These are phyloP conservation scores for Xylaria sp. DNA, from an alignment of 2,329 filamentous ascomycete species.

Conservation along the genomic window DNA sequence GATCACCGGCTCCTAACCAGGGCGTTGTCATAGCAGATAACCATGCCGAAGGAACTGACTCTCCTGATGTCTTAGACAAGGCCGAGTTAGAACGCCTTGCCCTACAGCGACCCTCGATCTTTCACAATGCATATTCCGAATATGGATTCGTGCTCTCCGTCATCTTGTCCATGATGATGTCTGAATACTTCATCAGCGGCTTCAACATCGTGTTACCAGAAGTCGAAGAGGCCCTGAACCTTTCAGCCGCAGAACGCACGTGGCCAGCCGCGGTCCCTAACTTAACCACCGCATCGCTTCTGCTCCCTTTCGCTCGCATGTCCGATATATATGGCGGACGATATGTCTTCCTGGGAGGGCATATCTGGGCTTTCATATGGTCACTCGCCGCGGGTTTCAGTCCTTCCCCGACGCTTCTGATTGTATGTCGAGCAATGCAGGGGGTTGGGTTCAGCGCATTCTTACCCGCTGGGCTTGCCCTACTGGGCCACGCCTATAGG, in stretches of 20 bases:
- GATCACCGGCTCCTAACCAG: conserved; percentile 28
- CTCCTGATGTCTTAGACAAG: conserved; percentile 41
- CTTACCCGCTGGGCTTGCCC: conserved; percentile 73
- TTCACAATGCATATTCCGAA: conserved; percentile 63
- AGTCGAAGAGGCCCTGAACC: conserved; percentile 69
- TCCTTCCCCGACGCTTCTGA: conserved; percentile 74
- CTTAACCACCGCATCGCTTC: conserved; percentile 63
- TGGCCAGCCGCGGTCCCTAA: conserved; percentile 74
- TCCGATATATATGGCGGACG: conserved; percentile 70
- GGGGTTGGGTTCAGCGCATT: conserved; percentile 80
- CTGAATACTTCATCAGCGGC: conserved; percentile 82
- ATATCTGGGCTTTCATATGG: conserved; percentile 75
- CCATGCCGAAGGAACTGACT: conserved; percentile 32
- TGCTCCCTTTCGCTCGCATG: conserved; percentile 72
- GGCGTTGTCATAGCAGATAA: conserved; percentile 28
- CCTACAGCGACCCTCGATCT: conserved; percentile 65
- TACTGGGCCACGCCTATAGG: conserved; percentile 72
- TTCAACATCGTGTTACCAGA: conserved; percentile 79
- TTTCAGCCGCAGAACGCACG: conserved; percentile 68
- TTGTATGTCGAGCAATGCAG: conserved; percentile 78
- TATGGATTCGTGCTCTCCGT: conserved; percentile 70
- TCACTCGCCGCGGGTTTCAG: conserved; percentile 77
- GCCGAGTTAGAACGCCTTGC: conserved; percentile 65
- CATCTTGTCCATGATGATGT: conserved; percentile 67
- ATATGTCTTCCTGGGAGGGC: conserved; percentile 67